Conservation (phyloP, 2,329 filamentous ascomycete genomes). For the Colletotrichum lupini region DNA sequence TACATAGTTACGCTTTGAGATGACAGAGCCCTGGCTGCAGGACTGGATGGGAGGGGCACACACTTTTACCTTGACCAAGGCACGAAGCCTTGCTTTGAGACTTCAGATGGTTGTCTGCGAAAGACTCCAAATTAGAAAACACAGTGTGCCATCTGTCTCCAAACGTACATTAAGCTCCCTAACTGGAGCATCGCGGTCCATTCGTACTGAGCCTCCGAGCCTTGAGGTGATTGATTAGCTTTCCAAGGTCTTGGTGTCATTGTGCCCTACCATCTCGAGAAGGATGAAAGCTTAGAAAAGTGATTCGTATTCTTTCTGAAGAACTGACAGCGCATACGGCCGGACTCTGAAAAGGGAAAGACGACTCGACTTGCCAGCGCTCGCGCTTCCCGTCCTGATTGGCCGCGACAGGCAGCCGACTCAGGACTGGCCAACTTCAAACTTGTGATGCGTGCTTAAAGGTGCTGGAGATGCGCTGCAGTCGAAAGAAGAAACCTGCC, state of each 20-base stretch:
- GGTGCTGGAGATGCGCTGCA: slow-evolving; percentile 3
- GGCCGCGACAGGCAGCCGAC: not conserved
- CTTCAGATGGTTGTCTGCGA: not conserved
- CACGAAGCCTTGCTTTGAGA: not conserved
- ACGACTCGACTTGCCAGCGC: slow-evolving; percentile 11
- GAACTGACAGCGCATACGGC: not conserved
- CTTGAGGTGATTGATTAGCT: not conserved
- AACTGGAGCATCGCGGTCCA: too few relatives aligned
- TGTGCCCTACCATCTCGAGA: too few relatives aligned
- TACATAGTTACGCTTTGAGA: slow-evolving; percentile 1
- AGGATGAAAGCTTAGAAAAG: too few relatives aligned
- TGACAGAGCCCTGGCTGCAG: slow-evolving; percentile 14
- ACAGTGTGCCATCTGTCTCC: too few relatives aligned
- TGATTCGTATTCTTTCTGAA: too few relatives aligned
- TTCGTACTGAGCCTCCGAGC: too few relatives aligned
- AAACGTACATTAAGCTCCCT: too few relatives aligned
- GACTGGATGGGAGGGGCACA: slow-evolving; percentile 4
- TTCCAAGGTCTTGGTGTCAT: too few relatives aligned
- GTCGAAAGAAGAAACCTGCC: slow-evolving; percentile 17
- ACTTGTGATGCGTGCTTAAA: not conserved
- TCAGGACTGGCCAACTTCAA: not conserved
- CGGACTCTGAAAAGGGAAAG: not conserved
- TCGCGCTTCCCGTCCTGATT: not conserved
- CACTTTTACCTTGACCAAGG: not conserved
- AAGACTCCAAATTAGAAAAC: not conserved